Evolutionary conservation across 352 stramenopile species (phyloP).

Genomic region (Phytophthora sp.): DNA sequence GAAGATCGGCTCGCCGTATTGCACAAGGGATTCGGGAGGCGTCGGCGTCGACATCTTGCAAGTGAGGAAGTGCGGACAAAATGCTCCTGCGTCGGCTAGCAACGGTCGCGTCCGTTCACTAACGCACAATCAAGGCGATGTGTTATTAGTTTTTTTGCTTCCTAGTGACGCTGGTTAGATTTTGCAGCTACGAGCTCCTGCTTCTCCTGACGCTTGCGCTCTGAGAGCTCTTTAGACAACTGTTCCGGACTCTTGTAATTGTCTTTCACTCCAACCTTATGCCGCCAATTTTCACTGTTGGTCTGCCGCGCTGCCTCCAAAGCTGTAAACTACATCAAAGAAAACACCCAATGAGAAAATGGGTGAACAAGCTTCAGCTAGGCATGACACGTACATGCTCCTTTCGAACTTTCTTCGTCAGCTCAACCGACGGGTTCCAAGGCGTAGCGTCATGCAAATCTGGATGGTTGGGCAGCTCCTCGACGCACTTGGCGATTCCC

Average conservation of each 20-base stretch:
- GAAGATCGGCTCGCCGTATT: constrained; percentile 91
- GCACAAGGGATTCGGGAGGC: constrained; percentile 88
- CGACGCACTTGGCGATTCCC: constrained; percentile 72
- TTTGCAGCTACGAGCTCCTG: constrained; percentile 22
- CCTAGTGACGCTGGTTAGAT: constrained; percentile 19
- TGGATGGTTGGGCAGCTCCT: constrained; percentile 83
- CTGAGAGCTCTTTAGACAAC: constrained; percentile 54
- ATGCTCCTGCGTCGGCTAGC: constrained; percentile 11
- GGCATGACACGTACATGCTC: constrained; percentile 46
- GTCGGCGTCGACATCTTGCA: constrained; percentile 56
- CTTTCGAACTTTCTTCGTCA: constrained; percentile 45
- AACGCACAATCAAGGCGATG: neutral
- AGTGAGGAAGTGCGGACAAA: too few relatives aligned
- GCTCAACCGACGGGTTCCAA: constrained; percentile 75
- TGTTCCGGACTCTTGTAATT: constrained; percentile 68
- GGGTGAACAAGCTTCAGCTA: neutral
- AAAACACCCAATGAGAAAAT: neutral
- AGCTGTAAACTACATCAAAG: constrained; percentile 35
- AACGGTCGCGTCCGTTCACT: constrained; percentile 49
- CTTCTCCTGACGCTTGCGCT: constrained; percentile 59
- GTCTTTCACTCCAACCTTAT: constrained; percentile 33
- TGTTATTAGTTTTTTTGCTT: constrained; percentile 5
- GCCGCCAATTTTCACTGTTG: constrained; percentile 62
- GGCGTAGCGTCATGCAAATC: constrained; percentile 53
- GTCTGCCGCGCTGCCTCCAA: constrained; percentile 37